Evolutionary conservation across 225 moss, liverwort and hornwort genomes (phyloP), one percentile per base, ranked within the genome.

Genomic region (Physcomitrellopsis africana): DNA sequence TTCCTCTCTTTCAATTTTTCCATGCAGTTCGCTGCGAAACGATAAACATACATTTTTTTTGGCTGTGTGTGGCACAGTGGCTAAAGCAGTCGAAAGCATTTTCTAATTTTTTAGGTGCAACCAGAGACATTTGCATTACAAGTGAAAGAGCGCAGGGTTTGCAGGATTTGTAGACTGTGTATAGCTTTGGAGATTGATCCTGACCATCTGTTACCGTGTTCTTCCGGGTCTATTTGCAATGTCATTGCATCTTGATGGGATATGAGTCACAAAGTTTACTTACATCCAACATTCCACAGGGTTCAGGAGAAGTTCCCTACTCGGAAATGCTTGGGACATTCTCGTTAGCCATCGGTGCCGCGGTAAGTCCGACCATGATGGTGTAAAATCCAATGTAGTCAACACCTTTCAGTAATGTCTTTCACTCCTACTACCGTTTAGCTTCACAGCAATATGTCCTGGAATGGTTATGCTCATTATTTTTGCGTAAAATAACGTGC

Each of bases 321-420:
- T 11, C 60, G 47, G 97, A 97, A 75, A 89, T 97, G 23, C 52
- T 90, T 11, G 97, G 94, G 73, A 97, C 94, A 18, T 95, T 99
- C 67, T 62, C 89, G 3, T 87, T 99, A 45, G 97, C 97, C n/a
- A 81, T 93, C 17, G 97, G 97, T 71, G 94, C 94, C 49, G 91
- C 94, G 67, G 93, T 93, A 87, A 60, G 79, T 37, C 32, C 32
- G 7, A 4, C 0, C 32, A 37, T 37, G 32, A 5, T 37, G 32
- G 32, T 37, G 3, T 37, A 5, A 37, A 37, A 37, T 37, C 4
- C 7, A 7, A 37, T 37, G 32, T 37, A 37, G 32, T 7, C 4
- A 37, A 37, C 32, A 37, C 4, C 32, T 37, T 1, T 5, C 32
- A 4, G 32, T 37, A 37, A 1, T 37, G 32, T 2, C 32, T 37